Base-by-base conservation (phyloP, 768 basidiomycete genomes). In the Leccinum boreale region DNA sequence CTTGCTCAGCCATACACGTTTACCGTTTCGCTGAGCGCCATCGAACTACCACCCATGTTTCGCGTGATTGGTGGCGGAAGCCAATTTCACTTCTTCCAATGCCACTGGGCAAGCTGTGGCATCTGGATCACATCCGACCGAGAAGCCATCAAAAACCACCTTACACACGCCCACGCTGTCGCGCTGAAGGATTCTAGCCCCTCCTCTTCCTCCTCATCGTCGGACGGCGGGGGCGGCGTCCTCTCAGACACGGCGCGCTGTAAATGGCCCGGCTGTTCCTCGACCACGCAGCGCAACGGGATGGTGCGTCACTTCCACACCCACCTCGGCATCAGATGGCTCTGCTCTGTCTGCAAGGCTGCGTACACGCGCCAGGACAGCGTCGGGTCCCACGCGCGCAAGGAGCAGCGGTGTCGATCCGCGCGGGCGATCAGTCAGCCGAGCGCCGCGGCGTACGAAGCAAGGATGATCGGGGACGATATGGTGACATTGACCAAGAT, bases 401-500 rank as follows among this genome's bases (percentile, higher is more conserved):
- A n/a, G 36, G 51, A 52, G n/a, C 19, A 9, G 3, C 44, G 28
- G 15, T 68, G 64, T 36, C 2, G 23, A 11, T 3, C 1, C 0
- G 66, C 58, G 2, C 11, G 19, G 0, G 53, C 66, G 12, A 29
- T 59, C 26, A 65, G 58, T 21, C 8, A 23, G 21, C 62, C 66
- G 3, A 70, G 68, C 48, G 28, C 39, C 14, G 23, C 47, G 26
- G 68, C 61, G 4, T 64, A 60, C 42, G 56, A 14, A 2, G 59
- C 53, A 28, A 36, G 21, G 31, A 23, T 44, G 15, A 60, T 58
- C 12, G 49, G 8, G 19, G 31, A 63, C 48, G 12, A 21, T 19
- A 57, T 59, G 2, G 57, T 62, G 3, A 69, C 67, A 3, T 61
- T 66, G 47, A 64, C 53, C 21, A 67, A 70, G 53, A 33, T 63